These are phyloP conservation scores for Ogataea salicorniae DNA, from an alignment of 805 yeast species.

Conservation along the genomic window DNA sequence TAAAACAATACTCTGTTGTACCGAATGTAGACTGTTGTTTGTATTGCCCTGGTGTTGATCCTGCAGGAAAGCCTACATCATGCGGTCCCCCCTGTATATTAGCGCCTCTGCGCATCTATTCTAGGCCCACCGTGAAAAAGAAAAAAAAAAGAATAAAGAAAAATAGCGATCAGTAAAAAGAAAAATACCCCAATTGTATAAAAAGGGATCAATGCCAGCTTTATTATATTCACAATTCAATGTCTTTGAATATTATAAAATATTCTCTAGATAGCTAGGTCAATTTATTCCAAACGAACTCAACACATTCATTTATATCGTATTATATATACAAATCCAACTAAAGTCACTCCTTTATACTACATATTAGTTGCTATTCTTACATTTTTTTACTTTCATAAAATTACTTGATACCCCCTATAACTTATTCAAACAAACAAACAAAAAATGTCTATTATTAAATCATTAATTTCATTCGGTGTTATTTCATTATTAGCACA, in stretches of 20 bases:
- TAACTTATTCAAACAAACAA: background rate
- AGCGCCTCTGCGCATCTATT: no score
- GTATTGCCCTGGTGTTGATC: no score
- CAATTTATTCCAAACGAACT: background rate
- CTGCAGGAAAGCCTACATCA: no score
- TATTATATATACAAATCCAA: background rate
- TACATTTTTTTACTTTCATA: background rate
- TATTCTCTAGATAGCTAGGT: no score
- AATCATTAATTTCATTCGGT: slow-evolving; percentile 4
- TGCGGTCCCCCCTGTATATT: no score
- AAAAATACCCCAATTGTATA: background rate
- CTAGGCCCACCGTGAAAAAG: no score
- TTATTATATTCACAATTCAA: background rate
- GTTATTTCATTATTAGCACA: slow-evolving; percentile 9
- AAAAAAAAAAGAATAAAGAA: no score
- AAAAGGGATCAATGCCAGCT: background rate
- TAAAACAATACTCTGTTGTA: no score
- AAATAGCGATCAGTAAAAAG: no score
- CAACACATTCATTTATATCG: background rate
- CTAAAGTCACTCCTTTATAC: slow-evolving; percentile 6
- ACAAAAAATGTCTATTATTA: slow-evolving; percentile 10
- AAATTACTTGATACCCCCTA: background rate
- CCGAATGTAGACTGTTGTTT: no score
- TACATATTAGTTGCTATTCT: no score
- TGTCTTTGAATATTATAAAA: no score